These are phyloP conservation scores for Guadua angustifolia DNA, from an alignment of 176 grass and related monocot genomes.

Conservation along the genomic window DNA sequence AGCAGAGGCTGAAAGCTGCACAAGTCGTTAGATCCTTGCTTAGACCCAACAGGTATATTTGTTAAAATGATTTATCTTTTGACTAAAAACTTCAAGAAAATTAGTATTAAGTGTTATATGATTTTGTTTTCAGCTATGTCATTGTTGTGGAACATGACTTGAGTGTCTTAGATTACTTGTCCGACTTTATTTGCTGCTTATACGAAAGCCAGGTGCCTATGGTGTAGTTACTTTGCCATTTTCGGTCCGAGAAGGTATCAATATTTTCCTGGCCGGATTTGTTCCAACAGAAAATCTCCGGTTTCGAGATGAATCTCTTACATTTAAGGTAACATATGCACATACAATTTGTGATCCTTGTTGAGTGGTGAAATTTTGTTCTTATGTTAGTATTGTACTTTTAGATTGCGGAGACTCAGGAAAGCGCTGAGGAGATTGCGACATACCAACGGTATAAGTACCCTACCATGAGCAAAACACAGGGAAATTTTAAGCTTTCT, in stretches of 20 bases:
- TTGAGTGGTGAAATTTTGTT: background rate
- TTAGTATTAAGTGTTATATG: background rate
- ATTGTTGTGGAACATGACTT: conserved; percentile 87
- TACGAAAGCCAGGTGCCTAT: conserved; percentile 90
- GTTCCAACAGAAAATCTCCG: conserved; percentile 86
- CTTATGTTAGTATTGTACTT: conserved; percentile 17
- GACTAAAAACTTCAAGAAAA: background rate
- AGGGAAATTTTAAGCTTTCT: conserved; percentile 74
- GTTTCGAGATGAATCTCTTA: conserved; percentile 76
- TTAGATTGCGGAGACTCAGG: conserved; percentile 80
- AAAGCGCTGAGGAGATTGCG: conserved; percentile 76
- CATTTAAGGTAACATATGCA: conserved; percentile 69
- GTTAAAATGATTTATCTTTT: conserved; percentile 26
- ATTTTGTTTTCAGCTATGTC: conserved; percentile 69
- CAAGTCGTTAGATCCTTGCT: conserved; percentile 77
- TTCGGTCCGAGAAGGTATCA: conserved; percentile 84
- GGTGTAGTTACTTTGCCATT: conserved; percentile 82
- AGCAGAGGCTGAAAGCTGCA: conserved; percentile 93
- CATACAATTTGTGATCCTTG: background rate
- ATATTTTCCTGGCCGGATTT: conserved; percentile 81
- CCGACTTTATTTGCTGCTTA: conserved; percentile 94
- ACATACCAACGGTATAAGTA: conserved; percentile 81
- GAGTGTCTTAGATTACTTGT: conserved; percentile 89
- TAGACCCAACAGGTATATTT: conserved; percentile 65
- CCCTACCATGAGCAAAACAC: conserved; percentile 91